phyloP scores from a whole-genome alignment of 225 moss, liverwort and hornwort species.

The Pseudoscleropodium purum region DNA sequence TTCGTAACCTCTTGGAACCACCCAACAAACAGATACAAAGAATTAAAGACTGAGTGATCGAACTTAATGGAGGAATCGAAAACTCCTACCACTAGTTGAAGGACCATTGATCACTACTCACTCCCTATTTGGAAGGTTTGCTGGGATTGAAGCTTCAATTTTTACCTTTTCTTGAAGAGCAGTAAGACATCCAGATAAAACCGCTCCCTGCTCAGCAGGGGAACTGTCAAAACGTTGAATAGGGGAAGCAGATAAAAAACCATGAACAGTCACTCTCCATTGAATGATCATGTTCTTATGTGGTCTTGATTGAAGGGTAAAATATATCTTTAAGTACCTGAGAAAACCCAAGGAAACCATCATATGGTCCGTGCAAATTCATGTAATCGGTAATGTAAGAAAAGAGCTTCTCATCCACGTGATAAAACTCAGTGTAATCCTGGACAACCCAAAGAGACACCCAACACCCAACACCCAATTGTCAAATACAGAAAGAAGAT shows the following conservation, averaged over 20 bases:
- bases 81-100: background rate
- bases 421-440: slow-evolving; percentile 56
- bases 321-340: slow-evolving; percentile 19
- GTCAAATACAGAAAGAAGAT: too few relatives aligned
- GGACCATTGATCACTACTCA: background rate
- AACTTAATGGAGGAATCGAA: background rate
- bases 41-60: background rate
- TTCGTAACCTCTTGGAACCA: background rate
- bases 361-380: slow-evolving; percentile 78
- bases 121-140: background rate
- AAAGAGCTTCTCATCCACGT: slow-evolving; percentile 50
- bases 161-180: slow-evolving; percentile 71
- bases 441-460: background rate
- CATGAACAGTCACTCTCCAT: background rate
- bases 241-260: background rate
- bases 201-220: slow-evolving; percentile 42
- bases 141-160: background rate
- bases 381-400: slow-evolving; percentile 48
- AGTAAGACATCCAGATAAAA: slow-evolving; percentile 29
- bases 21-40: background rate
- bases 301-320: background rate
- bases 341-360: slow-evolving; percentile 84
- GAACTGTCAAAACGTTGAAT: background rate
- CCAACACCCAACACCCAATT: background rate
- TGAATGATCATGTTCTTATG: background rate